Conservation (phyloP, 257 asterid genomes). For the Nicotiana sylvestris region DNA sequence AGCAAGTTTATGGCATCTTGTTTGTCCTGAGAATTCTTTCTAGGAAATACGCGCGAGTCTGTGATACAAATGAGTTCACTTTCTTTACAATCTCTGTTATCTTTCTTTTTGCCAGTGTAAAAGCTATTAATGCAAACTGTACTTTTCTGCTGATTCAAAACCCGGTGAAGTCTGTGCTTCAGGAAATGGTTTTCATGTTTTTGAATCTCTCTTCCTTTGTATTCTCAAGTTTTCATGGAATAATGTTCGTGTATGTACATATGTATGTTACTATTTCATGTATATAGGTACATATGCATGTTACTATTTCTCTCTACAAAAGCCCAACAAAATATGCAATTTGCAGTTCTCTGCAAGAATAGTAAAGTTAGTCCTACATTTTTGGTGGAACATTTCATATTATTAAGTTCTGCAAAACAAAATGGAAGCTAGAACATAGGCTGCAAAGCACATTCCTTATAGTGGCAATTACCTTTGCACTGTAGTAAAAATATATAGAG, state of each 20-base stretch:
- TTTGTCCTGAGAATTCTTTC: slow-evolving; percentile 86
- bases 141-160: background rate
- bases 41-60: slow-evolving; percentile 92
- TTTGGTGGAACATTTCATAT: too few relatives aligned
- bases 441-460: background rate
- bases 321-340: too few relatives aligned
- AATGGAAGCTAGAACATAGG: too few relatives aligned
- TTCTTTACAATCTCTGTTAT: background rate
- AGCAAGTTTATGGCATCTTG: slow-evolving; percentile 85
- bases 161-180: background rate
- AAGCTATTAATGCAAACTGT: background rate
- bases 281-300: background rate
- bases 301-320: background rate
- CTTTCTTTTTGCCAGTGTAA: background rate
- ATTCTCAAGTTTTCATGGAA: background rate
- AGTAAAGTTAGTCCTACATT: too few relatives aligned
- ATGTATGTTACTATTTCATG: background rate
- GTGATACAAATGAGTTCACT: background rate
- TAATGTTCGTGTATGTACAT: background rate
- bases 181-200: background rate
- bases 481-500: background rate
- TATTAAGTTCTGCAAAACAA: too few relatives aligned
- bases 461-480: background rate
- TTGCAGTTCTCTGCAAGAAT: too few relatives aligned
- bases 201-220: background rate